Percentiles rank a stretch among this genome's conserved stretches.
Conservation (phyloP, 495 filamentous ascomycete genomes). For the Clohesyomyces aquaticus region DNA sequence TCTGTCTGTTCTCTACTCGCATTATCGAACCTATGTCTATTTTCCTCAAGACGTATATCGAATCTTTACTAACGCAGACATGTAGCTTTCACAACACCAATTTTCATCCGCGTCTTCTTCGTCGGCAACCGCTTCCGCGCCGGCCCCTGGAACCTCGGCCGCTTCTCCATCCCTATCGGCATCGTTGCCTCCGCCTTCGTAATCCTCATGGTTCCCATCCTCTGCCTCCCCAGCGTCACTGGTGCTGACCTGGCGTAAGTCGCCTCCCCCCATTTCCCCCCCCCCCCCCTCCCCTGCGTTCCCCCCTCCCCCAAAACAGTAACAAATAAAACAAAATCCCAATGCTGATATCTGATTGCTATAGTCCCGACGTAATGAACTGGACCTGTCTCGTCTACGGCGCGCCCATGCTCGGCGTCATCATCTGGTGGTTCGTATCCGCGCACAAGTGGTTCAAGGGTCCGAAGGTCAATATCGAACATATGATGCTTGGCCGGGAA, state of each 20-base stretch:
- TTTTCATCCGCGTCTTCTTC: constrained; percentile 74
- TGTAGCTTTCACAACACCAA: constrained; percentile 73
- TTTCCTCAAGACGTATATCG: neutral
- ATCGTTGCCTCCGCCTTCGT: constrained; percentile 64
- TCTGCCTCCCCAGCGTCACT: constrained; percentile 67
- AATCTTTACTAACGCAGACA: neutral
- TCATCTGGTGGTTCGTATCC: constrained; percentile 71
- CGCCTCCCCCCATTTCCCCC: constrained; percentile 12
- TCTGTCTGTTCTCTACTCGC: neutral
- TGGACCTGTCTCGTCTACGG: constrained; percentile 79
- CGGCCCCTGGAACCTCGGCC: constrained; percentile 76
- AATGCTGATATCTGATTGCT: neutral
- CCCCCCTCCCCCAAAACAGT: constrained; percentile 1
- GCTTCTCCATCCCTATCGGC: constrained; percentile 65
- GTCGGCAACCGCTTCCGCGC: constrained; percentile 70
- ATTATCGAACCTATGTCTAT: neutral
- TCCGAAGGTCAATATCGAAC: constrained; percentile 68
- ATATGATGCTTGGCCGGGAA: constrained; percentile 46
- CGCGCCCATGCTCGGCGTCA: constrained; percentile 56
- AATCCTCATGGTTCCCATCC: constrained; percentile 71
- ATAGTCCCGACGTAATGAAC: constrained; percentile 59
- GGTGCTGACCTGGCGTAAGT: constrained; percentile 61
- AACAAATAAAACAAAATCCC: neutral
- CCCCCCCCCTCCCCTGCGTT: neutral
- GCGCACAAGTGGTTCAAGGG: constrained; percentile 76